Percentiles rank a stretch among this genome's conserved stretches.
Evolutionary conservation across 805 yeast genomes (phyloP).

Genomic region (Ogataea corticis): DNA sequence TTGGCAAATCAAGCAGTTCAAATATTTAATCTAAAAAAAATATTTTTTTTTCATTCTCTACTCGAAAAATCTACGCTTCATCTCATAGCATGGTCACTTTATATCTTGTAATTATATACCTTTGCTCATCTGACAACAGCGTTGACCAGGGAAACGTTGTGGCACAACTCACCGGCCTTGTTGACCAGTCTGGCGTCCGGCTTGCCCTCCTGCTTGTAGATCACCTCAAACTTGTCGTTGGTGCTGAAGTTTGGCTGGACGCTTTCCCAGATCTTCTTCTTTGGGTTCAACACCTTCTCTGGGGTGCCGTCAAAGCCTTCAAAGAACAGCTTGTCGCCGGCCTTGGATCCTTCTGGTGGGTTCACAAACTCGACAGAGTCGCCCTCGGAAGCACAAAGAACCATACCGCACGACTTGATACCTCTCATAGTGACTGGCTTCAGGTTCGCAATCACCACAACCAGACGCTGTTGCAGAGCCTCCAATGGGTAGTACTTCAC

Average conservation of each 20-base stretch:
- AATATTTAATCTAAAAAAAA: neutral
- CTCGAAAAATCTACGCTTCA: too few relatives aligned
- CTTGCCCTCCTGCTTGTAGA: conserved; percentile 77
- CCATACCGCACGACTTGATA: conserved; percentile 94
- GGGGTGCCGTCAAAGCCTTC: conserved; percentile 90
- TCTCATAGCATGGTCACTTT: too few relatives aligned
- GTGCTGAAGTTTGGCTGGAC: conserved; percentile 91
- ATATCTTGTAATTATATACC: too few relatives aligned
- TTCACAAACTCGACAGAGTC: conserved; percentile 88
- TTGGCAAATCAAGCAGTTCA: neutral
- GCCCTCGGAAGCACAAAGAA: conserved; percentile 80
- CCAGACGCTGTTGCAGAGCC: conserved; percentile 92
- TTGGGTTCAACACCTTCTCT: conserved; percentile 90
- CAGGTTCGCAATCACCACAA: conserved; percentile 90
- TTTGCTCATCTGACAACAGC: conserved; percentile 56
- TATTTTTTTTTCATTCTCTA: too few relatives aligned
- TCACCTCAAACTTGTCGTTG: conserved; percentile 69
- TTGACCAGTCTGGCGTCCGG: conserved; percentile 73
- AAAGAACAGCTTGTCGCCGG: conserved; percentile 96
- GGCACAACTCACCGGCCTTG: conserved; percentile 74
- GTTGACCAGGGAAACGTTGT: conserved; percentile 65
- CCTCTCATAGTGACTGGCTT: conserved; percentile 99
- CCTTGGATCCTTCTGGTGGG: conserved; percentile 89
- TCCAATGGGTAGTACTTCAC: conserved; percentile 87
- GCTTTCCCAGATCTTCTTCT: conserved; percentile 97